Conservation (phyloP, 83 land plant genomes). For the Thuja plicata region DNA sequence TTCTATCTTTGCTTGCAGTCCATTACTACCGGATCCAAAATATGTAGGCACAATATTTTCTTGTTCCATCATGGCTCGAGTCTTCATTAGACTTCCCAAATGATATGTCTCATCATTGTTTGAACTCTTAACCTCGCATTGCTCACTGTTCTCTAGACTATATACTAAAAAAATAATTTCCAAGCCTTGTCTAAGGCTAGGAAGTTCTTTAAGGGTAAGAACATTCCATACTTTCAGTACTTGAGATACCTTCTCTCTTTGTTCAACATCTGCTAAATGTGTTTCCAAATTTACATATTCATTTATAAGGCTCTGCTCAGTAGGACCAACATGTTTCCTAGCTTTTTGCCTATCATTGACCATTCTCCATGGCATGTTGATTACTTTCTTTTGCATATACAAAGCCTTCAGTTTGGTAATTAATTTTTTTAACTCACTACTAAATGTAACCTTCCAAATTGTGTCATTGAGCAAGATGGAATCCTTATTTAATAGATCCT, state of each 20-base stretch:
- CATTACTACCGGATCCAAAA: no score
- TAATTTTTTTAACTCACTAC: constrained; percentile 47
- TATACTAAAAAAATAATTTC: constrained; percentile 31
- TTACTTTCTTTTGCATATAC: constrained; percentile 20
- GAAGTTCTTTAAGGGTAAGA: constrained; percentile 30
- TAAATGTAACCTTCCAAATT: constrained; percentile 52
- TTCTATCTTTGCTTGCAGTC: no score
- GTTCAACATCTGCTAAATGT: constrained; percentile 49
- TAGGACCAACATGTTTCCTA: constrained; percentile 1
- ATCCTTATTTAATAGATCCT: no score
- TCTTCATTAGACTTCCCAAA: no score
- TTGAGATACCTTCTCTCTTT: constrained; percentile 30
- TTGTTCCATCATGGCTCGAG: no score
- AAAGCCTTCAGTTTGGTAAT: constrained; percentile 24
- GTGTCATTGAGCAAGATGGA: no score
- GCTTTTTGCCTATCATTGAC: constrained; percentile 54
- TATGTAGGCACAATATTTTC: no score
- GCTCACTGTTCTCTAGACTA: constrained; percentile 36
- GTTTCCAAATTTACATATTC: constrained; percentile 33
- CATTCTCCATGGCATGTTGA: constrained; percentile 38
- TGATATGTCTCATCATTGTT: constrained; percentile 22
- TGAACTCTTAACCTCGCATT: constrained; percentile 33
- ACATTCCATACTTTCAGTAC: constrained; percentile 71
- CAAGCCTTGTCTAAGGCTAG: constrained; percentile 17
- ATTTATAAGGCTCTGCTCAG: constrained; percentile 32